These are phyloP conservation scores for Elsinoe perseae DNA, from an alignment of 2,329 filamentous ascomycete genomes.

Conservation along the genomic window DNA sequence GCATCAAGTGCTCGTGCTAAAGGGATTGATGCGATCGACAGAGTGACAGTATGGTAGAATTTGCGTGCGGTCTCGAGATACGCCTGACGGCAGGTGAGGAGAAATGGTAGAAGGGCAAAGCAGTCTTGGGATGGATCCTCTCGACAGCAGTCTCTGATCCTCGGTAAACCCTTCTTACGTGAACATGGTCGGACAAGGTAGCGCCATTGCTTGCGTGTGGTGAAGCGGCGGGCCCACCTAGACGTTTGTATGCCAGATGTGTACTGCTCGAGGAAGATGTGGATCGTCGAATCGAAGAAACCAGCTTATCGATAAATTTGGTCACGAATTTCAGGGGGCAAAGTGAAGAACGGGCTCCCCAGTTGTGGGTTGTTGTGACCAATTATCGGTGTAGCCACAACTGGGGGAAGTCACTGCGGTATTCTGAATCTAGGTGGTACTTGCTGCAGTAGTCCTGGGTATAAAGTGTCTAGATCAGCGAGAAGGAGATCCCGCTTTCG, in stretches of 20 bases:
- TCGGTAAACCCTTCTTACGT: neutral
- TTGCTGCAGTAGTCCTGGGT: no score
- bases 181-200: neutral
- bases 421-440: no score
- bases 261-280: neutral
- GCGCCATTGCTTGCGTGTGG: neutral
- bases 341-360: neutral
- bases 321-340: neutral
- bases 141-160: neutral
- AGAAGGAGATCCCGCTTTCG: no score
- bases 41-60: neutral
- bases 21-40: neutral
- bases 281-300: neutral
- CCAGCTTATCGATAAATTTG: neutral
- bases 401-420: no score
- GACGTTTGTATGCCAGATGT: neutral
- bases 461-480: no score
- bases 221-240: neutral
- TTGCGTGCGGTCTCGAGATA: neutral
- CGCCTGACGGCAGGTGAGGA: neutral
- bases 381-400: no score
- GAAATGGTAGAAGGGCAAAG: neutral
- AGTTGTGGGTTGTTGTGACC: no score
- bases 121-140: no score
- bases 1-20: neutral